Conservation (phyloP, 2,329 filamentous ascomycete genomes). For the Sclerotiophoma versabilis region DNA sequence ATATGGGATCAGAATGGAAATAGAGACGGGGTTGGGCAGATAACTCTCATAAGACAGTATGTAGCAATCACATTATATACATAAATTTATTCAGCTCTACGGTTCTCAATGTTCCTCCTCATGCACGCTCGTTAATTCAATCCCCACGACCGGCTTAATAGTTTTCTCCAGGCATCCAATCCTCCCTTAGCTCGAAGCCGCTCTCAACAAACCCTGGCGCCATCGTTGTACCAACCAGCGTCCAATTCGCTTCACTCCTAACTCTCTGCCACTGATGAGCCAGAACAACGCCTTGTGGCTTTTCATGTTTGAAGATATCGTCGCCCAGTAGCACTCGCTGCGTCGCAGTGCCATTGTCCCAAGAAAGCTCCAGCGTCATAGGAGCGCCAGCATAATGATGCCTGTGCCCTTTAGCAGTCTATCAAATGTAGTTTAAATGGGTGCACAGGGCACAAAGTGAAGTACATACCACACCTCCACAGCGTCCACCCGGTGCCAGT, state of each 20-base stretch:
- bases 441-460: conserved; percentile 8
- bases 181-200: conserved; percentile 14
- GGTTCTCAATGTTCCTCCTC: no score
- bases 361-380: conserved; percentile 43
- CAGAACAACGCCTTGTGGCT: conserved; percentile 54
- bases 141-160: not conserved
- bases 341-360: not conserved
- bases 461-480: conserved; percentile 47
- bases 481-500: conserved; percentile 59
- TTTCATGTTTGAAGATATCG: conserved; percentile 53
- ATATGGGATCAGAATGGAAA: not conserved
- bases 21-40: not conserved
- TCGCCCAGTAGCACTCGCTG: not conserved
- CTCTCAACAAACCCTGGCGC: conserved; percentile 19
- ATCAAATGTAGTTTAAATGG: conserved; percentile 22
- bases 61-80: not conserved
- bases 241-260: conserved; percentile 56
- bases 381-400: conserved; percentile 58
- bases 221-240: conserved; percentile 51
- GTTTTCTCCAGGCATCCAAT: not conserved
- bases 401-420: not conserved
- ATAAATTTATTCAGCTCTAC: no score
- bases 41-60: not conserved
- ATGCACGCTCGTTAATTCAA: no score
- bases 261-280: conserved; percentile 57